A percentile compares a stretch with the other conserved stretches of the same genome.
Evolutionary conservation across 495 filamentous ascomycete species (phyloP).

Genomic region (Glarea lozoyensis): DNA sequence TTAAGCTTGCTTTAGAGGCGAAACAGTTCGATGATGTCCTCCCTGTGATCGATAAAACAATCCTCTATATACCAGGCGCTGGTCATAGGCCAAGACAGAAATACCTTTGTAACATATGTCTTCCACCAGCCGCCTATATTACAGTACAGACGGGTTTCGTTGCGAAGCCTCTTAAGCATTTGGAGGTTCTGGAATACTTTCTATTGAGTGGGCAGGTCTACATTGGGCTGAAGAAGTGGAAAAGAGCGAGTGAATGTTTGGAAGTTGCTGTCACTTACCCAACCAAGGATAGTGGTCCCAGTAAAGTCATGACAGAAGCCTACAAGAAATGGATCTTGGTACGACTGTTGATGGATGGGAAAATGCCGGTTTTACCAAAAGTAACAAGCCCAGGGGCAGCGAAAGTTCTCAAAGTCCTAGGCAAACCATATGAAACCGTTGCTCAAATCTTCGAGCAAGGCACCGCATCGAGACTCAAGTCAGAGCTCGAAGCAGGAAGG

Average conservation of each 20-base stretch:
- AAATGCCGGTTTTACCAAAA: slow-evolving; percentile 34
- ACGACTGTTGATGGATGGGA: slow-evolving; percentile 61
- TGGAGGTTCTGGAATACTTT: slow-evolving; percentile 68
- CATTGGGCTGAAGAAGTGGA: slow-evolving; percentile 63
- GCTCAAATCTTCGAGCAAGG: slow-evolving; percentile 57
- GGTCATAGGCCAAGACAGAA: slow-evolving; percentile 21
- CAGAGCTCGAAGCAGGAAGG: slow-evolving; percentile 47
- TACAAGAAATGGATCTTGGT: slow-evolving; percentile 94
- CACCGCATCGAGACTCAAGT: slow-evolving; percentile 43
- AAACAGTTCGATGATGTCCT: slow-evolving; percentile 45
- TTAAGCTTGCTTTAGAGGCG: slow-evolving; percentile 48
- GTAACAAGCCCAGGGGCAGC: slow-evolving; percentile 33
- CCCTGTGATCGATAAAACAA: slow-evolving; percentile 59
- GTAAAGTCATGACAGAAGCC: slow-evolving; percentile 75
- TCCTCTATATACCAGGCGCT: slow-evolving; percentile 54
- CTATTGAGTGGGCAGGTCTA: slow-evolving; percentile 71
- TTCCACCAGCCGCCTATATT: slow-evolving; percentile 36
- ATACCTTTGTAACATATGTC: slow-evolving; percentile 16
- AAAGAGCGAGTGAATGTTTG: slow-evolving; percentile 60
- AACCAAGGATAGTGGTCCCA: slow-evolving; percentile 43
- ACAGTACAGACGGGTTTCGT: slow-evolving; percentile 44
- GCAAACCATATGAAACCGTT: slow-evolving; percentile 63
- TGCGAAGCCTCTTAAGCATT: slow-evolving; percentile 43
- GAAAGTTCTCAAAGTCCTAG: slow-evolving; percentile 48
- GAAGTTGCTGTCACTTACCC: slow-evolving; percentile 61